Conservation (phyloP, 192 early-diverging fungal genomes). For the Borealophlyctis nickersoniae region DNA sequence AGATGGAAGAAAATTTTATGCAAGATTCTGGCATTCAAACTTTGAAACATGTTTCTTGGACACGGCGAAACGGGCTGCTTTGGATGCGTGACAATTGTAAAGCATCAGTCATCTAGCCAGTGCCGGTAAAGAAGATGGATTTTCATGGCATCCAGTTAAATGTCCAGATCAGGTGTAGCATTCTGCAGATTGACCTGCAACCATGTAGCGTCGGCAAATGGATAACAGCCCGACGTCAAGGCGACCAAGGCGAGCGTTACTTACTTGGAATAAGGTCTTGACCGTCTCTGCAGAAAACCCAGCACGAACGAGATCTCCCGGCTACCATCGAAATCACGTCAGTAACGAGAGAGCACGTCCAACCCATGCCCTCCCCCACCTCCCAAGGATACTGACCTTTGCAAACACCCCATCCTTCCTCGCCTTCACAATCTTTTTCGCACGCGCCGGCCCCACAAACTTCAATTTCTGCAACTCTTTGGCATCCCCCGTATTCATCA, state of each 20-base stretch:
- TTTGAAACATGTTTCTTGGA: too few species aligned
- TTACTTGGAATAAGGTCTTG: constrained; percentile 13
- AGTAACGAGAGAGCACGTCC: background rate
- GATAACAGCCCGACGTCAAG: too few species aligned
- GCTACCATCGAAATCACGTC: background rate
- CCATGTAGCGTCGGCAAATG: too few species aligned
- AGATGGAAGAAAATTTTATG: too few species aligned
- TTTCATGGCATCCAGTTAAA: too few species aligned
- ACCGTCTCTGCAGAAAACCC: constrained; percentile 11
- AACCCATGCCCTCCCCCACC: background rate
- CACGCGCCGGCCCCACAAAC: constrained; percentile 18
- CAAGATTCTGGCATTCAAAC: too few species aligned
- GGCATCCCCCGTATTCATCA: constrained; percentile 18
- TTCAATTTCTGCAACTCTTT: constrained; percentile 14
- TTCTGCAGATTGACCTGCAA: too few species aligned
- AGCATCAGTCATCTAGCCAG: too few species aligned
- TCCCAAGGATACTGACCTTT: background rate
- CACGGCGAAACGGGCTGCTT: too few species aligned
- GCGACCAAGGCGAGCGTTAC: background rate
- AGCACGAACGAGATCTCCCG: constrained; percentile 11
- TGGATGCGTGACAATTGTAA: too few species aligned
- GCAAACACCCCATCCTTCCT: constrained; percentile 13
- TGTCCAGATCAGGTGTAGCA: too few species aligned
- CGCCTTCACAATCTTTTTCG: constrained; percentile 21
- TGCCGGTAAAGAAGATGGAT: too few species aligned